Base-by-base conservation (phyloP, 345 rosid genomes). In the Alliaria petiolata region DNA sequence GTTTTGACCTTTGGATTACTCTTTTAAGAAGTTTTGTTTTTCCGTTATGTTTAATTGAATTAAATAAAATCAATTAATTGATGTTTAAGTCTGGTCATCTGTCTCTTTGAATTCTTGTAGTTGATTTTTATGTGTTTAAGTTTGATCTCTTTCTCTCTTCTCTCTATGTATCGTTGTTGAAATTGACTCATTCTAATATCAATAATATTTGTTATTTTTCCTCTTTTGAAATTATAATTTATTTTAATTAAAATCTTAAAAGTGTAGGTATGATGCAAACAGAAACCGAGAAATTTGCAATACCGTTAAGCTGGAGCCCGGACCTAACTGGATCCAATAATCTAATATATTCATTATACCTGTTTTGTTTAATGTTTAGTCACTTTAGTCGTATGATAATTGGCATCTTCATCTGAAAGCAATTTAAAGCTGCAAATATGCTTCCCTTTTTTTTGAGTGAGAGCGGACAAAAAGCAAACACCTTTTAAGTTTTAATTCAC, bases 1-100 rank as follows among this genome's bases (percentile, higher is more conserved):
- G 34, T 68, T 49, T 54, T 62, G 70, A 75, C 70, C 46, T 67
- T 54, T 67, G 81, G 78, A 0, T 67, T 78, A 16, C 35, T 78
- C 49, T 67, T 72, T 49, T 72, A 55, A 72, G 55, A 72, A 61
- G 64, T 60, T 61, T 44, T 14, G 11, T 52, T 34, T 19, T 35
- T 57, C 60, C n/a, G n/a, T n/a, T n/a, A n/a, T n/a, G n/a, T n/a
- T n/a, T n/a, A n/a, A n/a, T 40, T 50, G 39, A 51, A 22, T 50
- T 49, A 60, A 59, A 26, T 31, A 34, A 60, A 25, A 67, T 67
- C 67, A 55, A 35, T 44, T 60, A 43, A 34, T 50, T 43, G 62
- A 34, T 59, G 39, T 59, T 50, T 8, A 59, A 15, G 64, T 52
- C 16, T 26, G 43, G 38, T 51, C 31, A 20, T n/a, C n/a, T 53